Conservation (phyloP, 2,329 filamentous ascomycete species). For the Alternaria atra region DNA sequence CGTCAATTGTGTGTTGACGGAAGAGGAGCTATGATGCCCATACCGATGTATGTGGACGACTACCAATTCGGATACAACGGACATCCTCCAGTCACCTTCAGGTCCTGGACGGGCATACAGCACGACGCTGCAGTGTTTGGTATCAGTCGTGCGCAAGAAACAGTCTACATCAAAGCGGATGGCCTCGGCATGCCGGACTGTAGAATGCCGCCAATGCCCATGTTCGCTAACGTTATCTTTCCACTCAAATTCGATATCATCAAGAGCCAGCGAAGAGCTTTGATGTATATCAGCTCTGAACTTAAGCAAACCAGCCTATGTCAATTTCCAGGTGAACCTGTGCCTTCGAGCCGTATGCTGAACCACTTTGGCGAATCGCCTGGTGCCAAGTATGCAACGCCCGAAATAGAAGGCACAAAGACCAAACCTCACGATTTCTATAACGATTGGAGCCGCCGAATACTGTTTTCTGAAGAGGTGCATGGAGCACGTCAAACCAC, state of each 20-base stretch:
- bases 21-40: constrained; percentile 14
- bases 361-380: neutral
- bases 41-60: constrained; percentile 6
- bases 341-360: neutral
- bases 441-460: constrained; percentile 48
- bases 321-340: neutral
- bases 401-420: neutral
- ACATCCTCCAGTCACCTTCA: neutral
- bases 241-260: constrained; percentile 27
- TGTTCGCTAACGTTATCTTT: constrained; percentile 37
- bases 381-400: neutral
- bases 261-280: constrained; percentile 14
- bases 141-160: constrained; percentile 35
- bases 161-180: constrained; percentile 32
- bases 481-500: constrained; percentile 52
- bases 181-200: constrained; percentile 13
- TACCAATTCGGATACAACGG: neutral
- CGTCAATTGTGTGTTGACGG: constrained; percentile 38
- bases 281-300: constrained; percentile 16
- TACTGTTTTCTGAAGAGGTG: constrained; percentile 55
- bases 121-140: constrained; percentile 33
- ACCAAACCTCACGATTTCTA: neutral
- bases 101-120: constrained; percentile 30
- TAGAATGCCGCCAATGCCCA: constrained; percentile 6
- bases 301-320: constrained; percentile 1